These are phyloP conservation scores for Lecanicillium sp. DNA, from an alignment of 2,329 filamentous ascomycete species.

Conservation along the genomic window DNA sequence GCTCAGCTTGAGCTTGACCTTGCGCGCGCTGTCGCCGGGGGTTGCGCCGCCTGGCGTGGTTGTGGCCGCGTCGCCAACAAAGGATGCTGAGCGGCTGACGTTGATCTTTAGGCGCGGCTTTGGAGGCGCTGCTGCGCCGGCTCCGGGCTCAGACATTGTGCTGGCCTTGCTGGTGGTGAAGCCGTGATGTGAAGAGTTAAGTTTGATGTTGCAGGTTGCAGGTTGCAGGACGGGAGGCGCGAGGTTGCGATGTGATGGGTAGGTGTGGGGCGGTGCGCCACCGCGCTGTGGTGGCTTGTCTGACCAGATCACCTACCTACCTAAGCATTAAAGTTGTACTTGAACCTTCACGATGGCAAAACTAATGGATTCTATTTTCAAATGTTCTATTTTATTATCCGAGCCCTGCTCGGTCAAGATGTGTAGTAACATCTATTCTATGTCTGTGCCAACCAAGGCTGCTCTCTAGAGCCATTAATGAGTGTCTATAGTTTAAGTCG, in stretches of 20 bases:
- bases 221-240: not conserved
- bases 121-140: conserved; percentile 18
- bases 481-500: not conserved
- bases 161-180: not conserved
- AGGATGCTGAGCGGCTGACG: conserved; percentile 27
- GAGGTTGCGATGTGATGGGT: not conserved
- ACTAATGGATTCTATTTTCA: no score
- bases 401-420: not conserved
- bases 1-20: conserved; percentile 35
- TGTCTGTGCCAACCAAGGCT: no score
- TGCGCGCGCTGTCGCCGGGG: conserved; percentile 24
- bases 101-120: conserved; percentile 34
- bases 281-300: no score
- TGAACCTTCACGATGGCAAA: no score
- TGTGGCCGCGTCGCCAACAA: conserved; percentile 18
- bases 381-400: conserved; percentile 4
- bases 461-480: not conserved
- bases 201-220: not conserved
- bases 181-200: not conserved
- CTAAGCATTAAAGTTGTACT: no score
- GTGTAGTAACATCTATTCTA: no score
- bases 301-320: no score
- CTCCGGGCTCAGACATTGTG: conserved; percentile 20
- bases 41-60: conserved; percentile 12
- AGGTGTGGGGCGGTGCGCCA: not conserved